Evolutionary conservation across 805 yeast species (phyloP).

Genomic region (Candida namnaoensis): DNA sequence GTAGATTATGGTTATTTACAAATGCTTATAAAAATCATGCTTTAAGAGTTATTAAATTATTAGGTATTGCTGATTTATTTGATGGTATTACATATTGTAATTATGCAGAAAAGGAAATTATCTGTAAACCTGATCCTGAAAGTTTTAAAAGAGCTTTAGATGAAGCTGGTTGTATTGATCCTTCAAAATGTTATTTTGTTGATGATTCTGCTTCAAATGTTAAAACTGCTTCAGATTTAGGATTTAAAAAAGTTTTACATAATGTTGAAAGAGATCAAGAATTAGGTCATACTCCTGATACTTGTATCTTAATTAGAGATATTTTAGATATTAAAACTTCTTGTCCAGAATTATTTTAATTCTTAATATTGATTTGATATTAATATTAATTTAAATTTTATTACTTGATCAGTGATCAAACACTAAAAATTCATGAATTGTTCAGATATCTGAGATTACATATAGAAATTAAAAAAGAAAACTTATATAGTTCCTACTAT

Average conservation of each 20-base stretch:
- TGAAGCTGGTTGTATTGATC: constrained; percentile 48
- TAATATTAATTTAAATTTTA: no score
- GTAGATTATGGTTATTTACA: constrained; percentile 84
- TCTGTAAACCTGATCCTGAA: constrained; percentile 82
- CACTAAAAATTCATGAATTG: no score
- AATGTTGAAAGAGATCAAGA: constrained; percentile 64
- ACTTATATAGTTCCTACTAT: no score
- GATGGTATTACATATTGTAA: constrained; percentile 95
- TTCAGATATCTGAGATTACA: no score
- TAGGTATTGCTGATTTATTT: constrained; percentile 88
- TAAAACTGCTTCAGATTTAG: constrained; percentile 59
- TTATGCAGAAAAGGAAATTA: constrained; percentile 53
- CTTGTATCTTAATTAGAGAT: constrained; percentile 45
- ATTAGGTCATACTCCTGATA: constrained; percentile 27
- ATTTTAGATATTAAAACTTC: constrained; percentile 46
- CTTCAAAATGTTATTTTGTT: constrained; percentile 56
- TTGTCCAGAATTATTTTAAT: constrained; percentile 39
- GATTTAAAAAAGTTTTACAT: constrained; percentile 67
- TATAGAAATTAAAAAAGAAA: no score
- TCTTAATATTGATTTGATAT: no score
- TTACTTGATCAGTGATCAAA: no score
- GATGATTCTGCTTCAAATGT: constrained; percentile 85
- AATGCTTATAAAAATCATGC: constrained; percentile 94
- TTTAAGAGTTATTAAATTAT: constrained; percentile 60
- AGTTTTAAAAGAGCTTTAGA: constrained; percentile 59